These are phyloP conservation scores for Stagonosporopsis cucurbitacearum DNA, from an alignment of 2,329 filamentous ascomycete species.

Conservation along the genomic window DNA sequence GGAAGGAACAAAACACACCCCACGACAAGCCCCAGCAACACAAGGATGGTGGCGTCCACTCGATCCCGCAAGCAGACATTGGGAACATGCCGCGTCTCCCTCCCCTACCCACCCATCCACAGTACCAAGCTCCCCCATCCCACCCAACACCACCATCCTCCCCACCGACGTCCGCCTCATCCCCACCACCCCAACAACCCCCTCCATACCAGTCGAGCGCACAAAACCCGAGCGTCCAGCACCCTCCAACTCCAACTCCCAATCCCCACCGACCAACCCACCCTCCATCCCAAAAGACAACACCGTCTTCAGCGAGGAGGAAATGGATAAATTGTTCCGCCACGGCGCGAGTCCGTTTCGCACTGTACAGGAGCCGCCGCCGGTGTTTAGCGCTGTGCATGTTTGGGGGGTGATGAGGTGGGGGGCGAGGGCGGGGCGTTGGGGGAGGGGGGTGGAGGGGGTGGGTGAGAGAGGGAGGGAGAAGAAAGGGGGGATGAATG, in stretches of 20 bases:
- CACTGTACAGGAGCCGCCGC: constrained; percentile 54
- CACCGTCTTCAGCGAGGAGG: constrained; percentile 15
- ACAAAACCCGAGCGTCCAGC: not conserved
- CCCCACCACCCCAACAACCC: too few species aligned
- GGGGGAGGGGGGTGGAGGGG: constrained; percentile 59
- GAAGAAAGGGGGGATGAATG: constrained; percentile 52
- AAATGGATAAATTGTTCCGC: constrained; percentile 47
- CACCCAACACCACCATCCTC: constrained; percentile 11
- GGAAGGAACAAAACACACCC: too few species aligned
- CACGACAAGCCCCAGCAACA: too few species aligned
- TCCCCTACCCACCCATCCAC: constrained; percentile 5
- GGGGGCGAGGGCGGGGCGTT: constrained; percentile 60
- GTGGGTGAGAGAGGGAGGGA: constrained; percentile 46
- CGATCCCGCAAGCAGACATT: constrained; percentile 67
- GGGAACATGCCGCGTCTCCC: constrained; percentile 58
- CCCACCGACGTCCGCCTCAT: not conserved
- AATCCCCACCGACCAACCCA: not conserved
- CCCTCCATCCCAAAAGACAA: constrained; percentile 8
- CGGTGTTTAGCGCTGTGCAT: constrained; percentile 60
- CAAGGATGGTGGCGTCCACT: constrained; percentile 75
- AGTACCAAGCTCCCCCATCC: not conserved
- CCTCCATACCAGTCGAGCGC: not conserved
- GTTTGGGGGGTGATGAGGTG: constrained; percentile 61
- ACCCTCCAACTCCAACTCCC: not conserved
- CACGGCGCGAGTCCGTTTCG: constrained; percentile 57